phyloP scores from a whole-genome alignment of 176 grass and related monocot species.

The Coix lacrymajobi region DNA sequence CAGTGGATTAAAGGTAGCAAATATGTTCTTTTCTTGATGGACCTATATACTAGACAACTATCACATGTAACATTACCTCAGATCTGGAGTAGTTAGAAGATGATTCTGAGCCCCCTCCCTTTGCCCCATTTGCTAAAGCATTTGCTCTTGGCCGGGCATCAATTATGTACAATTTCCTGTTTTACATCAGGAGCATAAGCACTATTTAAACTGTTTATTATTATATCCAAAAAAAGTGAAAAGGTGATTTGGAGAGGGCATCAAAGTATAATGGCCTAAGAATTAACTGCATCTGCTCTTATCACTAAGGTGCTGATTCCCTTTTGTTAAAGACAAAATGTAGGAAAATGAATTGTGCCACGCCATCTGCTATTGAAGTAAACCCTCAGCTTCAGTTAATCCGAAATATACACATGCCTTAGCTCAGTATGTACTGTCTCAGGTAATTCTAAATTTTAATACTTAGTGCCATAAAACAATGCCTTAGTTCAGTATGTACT shows the following conservation, averaged over 20 bases:
- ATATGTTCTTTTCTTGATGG: not conserved
- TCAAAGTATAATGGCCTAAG: not conserved
- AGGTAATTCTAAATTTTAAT: not conserved
- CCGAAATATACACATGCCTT: not conserved
- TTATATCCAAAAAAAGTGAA: not conserved
- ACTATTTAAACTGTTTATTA: not conserved
- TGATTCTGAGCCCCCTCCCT: constrained; percentile 96
- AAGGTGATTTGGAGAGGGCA: not conserved
- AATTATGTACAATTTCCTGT: constrained; percentile 97
- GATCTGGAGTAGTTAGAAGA: constrained; percentile 90
- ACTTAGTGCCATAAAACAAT: not conserved
- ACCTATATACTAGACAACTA: constrained; percentile 4
- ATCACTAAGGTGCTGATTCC: not conserved
- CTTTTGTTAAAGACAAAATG: constrained; percentile 4
- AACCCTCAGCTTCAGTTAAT: not conserved
- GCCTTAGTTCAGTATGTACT: constrained; percentile 12
- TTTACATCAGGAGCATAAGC: constrained; percentile 23
- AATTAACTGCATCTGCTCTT: constrained; percentile 1
- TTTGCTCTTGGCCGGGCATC: constrained; percentile 97
- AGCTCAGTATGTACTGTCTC: not conserved
- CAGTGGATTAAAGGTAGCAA: constrained; percentile 32
- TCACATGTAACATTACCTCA: constrained; percentile 48
- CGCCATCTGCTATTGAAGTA: not conserved
- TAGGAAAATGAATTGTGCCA: not conserved
- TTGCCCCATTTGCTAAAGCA: constrained; percentile 94